Conservation (phyloP, 2,329 filamentous ascomycete genomes). For the Fusarium domesticum region DNA sequence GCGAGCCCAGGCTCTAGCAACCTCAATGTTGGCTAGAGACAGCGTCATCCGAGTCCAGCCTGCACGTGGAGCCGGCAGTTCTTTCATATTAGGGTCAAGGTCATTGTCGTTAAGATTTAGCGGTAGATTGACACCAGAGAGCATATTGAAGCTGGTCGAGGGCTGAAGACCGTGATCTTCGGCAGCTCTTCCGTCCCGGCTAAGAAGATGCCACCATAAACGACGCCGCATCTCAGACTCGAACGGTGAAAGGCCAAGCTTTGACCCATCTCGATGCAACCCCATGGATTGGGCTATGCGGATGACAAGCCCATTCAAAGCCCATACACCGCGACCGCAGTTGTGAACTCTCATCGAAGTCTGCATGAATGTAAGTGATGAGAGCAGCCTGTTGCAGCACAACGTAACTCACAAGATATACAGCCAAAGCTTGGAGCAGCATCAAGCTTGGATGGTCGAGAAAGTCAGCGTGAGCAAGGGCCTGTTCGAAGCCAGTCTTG, state of each 20-base stretch:
- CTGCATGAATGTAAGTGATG: conserved; percentile 18
- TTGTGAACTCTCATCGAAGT: conserved; percentile 33
- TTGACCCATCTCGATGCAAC: conserved; percentile 49
- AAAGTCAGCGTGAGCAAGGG: conserved; percentile 39
- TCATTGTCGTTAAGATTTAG: conserved; percentile 56
- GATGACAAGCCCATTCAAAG: conserved; percentile 43
- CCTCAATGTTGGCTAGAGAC: conserved; percentile 51
- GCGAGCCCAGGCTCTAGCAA: conserved; percentile 33
- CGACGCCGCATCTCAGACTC: conserved; percentile 55
- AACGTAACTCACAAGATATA: conserved; percentile 36
- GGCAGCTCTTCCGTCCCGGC: conserved; percentile 48
- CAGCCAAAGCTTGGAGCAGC: conserved; percentile 35
- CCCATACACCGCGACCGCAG: conserved; percentile 37
- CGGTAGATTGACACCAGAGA: conserved; percentile 48
- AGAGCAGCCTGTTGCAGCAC: too few species aligned
- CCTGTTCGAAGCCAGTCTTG: conserved; percentile 37
- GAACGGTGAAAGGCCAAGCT: conserved; percentile 48
- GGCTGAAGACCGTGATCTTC: conserved; percentile 53
- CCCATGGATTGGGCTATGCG: conserved; percentile 50
- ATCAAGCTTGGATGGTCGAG: conserved; percentile 38
- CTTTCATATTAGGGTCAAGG: conserved; percentile 46
- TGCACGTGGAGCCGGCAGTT: conserved; percentile 44
- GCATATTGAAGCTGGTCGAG: conserved; percentile 1
- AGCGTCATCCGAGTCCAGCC: conserved; percentile 60
- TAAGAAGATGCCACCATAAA: conserved; percentile 53